These are phyloP conservation scores for Nannochloropsis oceanica DNA, from an alignment of 108 stramenopile genomes.

Conservation along the genomic window DNA sequence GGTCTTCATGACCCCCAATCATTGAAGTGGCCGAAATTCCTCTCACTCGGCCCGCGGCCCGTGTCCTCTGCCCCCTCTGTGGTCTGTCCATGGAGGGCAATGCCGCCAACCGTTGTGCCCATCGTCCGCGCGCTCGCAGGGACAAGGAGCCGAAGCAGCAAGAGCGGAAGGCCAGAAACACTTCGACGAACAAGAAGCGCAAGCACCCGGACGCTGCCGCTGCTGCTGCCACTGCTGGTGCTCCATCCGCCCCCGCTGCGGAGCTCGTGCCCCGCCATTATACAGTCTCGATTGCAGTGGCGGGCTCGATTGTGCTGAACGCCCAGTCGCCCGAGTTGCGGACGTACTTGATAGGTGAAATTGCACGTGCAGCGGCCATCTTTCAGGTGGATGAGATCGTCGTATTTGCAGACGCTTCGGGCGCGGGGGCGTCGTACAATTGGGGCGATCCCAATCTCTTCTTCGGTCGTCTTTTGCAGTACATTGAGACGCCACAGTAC, in stretches of 20 bases:
- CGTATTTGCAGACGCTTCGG: constrained; percentile 66
- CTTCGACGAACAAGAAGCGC: background rate
- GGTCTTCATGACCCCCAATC: background rate
- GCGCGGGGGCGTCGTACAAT: background rate
- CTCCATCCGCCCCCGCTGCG: background rate
- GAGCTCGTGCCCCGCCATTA: constrained; percentile 39
- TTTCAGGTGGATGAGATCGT: constrained; percentile 92
- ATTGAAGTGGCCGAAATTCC: background rate
- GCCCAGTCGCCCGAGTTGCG: constrained; percentile 75
- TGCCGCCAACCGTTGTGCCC: background rate
- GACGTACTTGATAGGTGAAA: constrained; percentile 78
- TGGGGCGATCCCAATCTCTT: constrained; percentile 63
- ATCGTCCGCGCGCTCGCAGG: too few species aligned
- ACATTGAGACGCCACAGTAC: constrained; percentile 53
- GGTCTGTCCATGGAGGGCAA: background rate
- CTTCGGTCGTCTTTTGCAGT: constrained; percentile 68
- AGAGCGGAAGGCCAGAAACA: too few species aligned
- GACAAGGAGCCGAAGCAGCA: too few species aligned
- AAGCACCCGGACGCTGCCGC: background rate
- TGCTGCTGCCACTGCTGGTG: background rate
- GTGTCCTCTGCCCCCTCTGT: background rate
- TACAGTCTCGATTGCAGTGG: constrained; percentile 78
- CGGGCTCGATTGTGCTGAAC: constrained; percentile 76
- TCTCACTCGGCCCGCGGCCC: background rate
- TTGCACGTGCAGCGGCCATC: constrained; percentile 82